Conservation (phyloP, 805 yeast species). For the Barnettozyma vustinii region DNA sequence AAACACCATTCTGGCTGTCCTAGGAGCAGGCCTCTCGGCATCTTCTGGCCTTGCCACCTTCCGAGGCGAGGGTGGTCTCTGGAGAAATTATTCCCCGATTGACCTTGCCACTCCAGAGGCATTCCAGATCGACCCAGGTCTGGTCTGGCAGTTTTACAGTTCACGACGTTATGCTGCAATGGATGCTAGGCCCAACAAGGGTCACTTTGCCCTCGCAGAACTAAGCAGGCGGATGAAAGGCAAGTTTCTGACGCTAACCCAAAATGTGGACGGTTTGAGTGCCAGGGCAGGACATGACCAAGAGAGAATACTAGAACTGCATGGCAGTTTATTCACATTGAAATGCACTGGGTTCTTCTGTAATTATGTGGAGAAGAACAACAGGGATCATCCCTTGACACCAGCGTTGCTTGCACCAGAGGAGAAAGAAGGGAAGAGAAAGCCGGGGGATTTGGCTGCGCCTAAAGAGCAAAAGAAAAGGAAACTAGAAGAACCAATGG, state of each 20-base stretch:
- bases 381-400: slow-evolving; percentile 55
- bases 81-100: slow-evolving; percentile 73
- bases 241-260: slow-evolving; percentile 64
- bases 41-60: slow-evolving; percentile 74
- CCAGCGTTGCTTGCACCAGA: slow-evolving; percentile 41
- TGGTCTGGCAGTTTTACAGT: slow-evolving; percentile 88
- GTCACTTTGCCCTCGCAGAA: slow-evolving; percentile 65
- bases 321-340: slow-evolving; percentile 71
- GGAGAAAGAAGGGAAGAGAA: slow-evolving; percentile 23
- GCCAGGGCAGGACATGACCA: slow-evolving; percentile 58
- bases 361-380: slow-evolving; percentile 48
- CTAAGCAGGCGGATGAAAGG: slow-evolving; percentile 39
- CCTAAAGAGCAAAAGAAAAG: slow-evolving; percentile 11
- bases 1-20: slow-evolving; percentile 52
- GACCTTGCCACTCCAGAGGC: slow-evolving; percentile 93
- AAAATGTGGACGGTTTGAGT: slow-evolving; percentile 77
- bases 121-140: slow-evolving; percentile 72
- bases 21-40: slow-evolving; percentile 82
- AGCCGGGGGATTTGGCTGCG: slow-evolving; percentile 7
- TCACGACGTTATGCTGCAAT: slow-evolving; percentile 62
- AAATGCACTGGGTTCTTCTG: slow-evolving; percentile 76
- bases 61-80: slow-evolving; percentile 66
- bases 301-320: slow-evolving; percentile 57
- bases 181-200: slow-evolving; percentile 63
- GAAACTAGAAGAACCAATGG: slow-evolving; percentile 12